Percentiles rank a stretch among this genome's conserved stretches.
These are phyloP conservation scores for Phytopythium helicoides DNA, from an alignment of 352 stramenopile genomes.

Conservation along the genomic window DNA sequence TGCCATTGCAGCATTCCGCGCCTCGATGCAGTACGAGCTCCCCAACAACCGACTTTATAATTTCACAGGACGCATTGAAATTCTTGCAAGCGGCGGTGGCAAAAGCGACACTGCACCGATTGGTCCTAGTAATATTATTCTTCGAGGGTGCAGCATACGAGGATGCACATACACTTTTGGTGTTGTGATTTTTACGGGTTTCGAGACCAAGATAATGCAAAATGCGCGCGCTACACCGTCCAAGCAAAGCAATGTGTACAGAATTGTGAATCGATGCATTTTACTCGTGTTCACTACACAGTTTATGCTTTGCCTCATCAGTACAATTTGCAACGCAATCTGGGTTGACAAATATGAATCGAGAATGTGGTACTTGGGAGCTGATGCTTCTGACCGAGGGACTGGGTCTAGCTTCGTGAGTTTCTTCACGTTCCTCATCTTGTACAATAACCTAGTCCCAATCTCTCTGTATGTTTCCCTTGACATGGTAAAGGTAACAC, in stretches of 20 bases:
- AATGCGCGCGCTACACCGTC: constrained; percentile 61
- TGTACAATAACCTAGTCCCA: constrained; percentile 97
- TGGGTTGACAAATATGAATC: constrained; percentile 40
- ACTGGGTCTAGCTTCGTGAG: constrained; percentile 54
- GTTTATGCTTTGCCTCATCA: constrained; percentile 57
- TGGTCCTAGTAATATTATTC: constrained; percentile 73
- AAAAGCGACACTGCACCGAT: constrained; percentile 42
- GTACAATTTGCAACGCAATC: constrained; percentile 51
- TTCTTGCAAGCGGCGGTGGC: constrained; percentile 12
- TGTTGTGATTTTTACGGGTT: constrained; percentile 89
- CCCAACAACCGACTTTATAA: constrained; percentile 81
- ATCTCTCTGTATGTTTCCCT: constrained; percentile 97
- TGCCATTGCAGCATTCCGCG: constrained; percentile 38
- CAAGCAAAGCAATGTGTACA: constrained; percentile 75
- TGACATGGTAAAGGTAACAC: constrained; percentile 90
- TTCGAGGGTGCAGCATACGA: constrained; percentile 75
- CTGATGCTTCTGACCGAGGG: constrained; percentile 7
- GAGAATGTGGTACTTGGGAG: constrained; percentile 51
- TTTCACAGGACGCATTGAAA: constrained; percentile 54
- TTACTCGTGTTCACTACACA: constrained; percentile 67
- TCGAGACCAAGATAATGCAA: constrained; percentile 88
- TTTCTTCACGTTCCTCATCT: constrained; percentile 94
- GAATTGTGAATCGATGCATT: constrained; percentile 69
- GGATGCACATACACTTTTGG: constrained; percentile 58
- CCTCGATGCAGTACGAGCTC: constrained; percentile 62